phyloP scores from a whole-genome alignment of 164 flowering plant species.

The Vitis rupestris region DNA sequence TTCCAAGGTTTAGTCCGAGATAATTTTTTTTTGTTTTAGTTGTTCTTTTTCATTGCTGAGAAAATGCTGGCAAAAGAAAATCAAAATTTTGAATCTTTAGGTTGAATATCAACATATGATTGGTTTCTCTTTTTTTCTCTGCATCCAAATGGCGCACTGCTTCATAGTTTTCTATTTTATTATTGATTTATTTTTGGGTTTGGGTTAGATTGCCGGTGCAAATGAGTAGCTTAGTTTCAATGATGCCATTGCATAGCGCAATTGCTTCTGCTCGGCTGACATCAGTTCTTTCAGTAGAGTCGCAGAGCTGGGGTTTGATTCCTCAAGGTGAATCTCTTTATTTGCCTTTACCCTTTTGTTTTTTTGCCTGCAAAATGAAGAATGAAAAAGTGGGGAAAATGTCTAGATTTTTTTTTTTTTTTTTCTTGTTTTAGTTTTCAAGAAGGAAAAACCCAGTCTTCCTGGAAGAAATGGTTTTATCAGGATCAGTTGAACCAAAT shows the following conservation, averaged over 20 bases:
- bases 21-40: no score
- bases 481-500: no score
- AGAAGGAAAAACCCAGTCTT: not conserved
- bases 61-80: not conserved
- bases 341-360: not conserved
- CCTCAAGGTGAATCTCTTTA: slow-evolving; percentile 15
- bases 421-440: not conserved
- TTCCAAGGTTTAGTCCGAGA: not conserved
- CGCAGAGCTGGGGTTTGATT: slow-evolving; percentile 20
- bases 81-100: no score
- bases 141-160: not conserved
- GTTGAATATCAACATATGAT: no score
- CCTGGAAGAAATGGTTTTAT: no score
- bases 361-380: not conserved
- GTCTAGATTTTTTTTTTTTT: not conserved
- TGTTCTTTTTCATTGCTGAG: not conserved
- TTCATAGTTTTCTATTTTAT: not conserved
- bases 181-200: not conserved
- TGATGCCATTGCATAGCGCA: slow-evolving; percentile 17
- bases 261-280: slow-evolving; percentile 19
- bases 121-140: not conserved
- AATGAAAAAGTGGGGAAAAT: not conserved
- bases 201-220: slow-evolving; percentile 9
- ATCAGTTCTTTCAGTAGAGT: slow-evolving; percentile 12
- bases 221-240: slow-evolving; percentile 9